Evolutionary conservation across 73 alveolate genomes (phyloP), one percentile per base, ranked within the genome.

Genomic region (Uronychia setigera): DNA sequence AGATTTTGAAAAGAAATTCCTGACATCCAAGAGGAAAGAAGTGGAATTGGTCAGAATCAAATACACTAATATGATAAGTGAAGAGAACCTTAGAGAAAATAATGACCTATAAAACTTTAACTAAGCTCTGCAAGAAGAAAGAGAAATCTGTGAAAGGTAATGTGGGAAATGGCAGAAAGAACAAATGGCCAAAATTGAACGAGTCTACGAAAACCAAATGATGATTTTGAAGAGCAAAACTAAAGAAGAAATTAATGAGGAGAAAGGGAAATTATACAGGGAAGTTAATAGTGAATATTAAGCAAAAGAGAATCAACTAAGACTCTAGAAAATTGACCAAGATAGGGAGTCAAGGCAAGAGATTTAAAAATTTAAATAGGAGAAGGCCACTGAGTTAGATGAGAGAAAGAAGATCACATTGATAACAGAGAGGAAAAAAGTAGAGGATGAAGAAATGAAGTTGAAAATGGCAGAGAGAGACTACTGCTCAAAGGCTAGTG

Each of bases 261-360:
- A 32, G 34, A 87, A 74, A 87, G 77, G 81, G 79, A 86, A 46
- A 19, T 19, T 46, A 19, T 5, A 19, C n/a, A 5, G 67, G 19
- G 67, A 46, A 19, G n/a, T 46, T 5, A 19, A 46, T 11, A 19
- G 67, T 11, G 19, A 46, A 19, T 46, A 46, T 19, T 5, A 5
- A 5, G 75, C 58, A n/a, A 35, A 83, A 83, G 79, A 57, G 31
- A 74, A 32, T 31, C 32, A 25, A 25, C 30, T 80, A 14, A 33
- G 29, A 30, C 32, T 31, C 31, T 33, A 27, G 0, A 80, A n/a
- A 29, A 77, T 33, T n/a, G 34, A 80, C 0, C 81, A 33, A 33
- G 87, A 80, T 27, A 31, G 60, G 30, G 87, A 80, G 31, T 26
- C 26, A 19, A 80, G 59, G 59, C 46, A 35, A 19, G 59, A 80